phyloP scores from a whole-genome alignment of 352 stramenopile genomes.

The Phytophthora pini region DNA sequence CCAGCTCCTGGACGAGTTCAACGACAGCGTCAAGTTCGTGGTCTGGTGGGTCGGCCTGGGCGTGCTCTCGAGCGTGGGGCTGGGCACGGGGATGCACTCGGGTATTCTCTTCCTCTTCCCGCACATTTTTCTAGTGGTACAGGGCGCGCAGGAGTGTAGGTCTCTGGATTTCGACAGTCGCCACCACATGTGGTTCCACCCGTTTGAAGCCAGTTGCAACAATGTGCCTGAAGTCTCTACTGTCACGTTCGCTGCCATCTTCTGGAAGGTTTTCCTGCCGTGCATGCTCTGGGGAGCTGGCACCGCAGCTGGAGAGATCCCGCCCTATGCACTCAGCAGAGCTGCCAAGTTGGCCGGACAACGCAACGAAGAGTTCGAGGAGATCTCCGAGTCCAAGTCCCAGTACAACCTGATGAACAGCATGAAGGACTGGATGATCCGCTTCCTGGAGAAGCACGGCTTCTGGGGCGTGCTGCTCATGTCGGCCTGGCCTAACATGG shows the following conservation, averaged over 20 bases:
- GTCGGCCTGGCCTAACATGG: constrained; percentile 94
- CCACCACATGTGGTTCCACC: constrained; percentile 92
- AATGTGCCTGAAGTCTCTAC: constrained; percentile 43
- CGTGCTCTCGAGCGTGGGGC: constrained; percentile 93
- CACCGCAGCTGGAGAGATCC: constrained; percentile 94
- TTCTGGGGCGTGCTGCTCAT: constrained; percentile 95
- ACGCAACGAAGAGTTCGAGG: constrained; percentile 91
- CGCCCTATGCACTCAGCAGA: constrained; percentile 93
- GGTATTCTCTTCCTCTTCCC: constrained; percentile 95
- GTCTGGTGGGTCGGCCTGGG: constrained; percentile 95
- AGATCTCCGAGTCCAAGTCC: constrained; percentile 85
- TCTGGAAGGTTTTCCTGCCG: constrained; percentile 90
- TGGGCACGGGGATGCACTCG: constrained; percentile 95
- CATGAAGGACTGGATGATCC: constrained; percentile 95
- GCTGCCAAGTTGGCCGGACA: constrained; percentile 85
- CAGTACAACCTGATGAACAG: constrained; percentile 90
- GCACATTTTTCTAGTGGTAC: constrained; percentile 94
- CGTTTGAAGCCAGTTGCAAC: constrained; percentile 78
- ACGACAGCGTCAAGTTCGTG: constrained; percentile 86
- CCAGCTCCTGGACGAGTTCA: constrained; percentile 82
- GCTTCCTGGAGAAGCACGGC: constrained; percentile 90
- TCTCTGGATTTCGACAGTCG: constrained; percentile 90
- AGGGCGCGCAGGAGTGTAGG: constrained; percentile 86
- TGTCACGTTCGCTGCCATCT: constrained; percentile 88
- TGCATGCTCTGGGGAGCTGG: constrained; percentile 94